These are phyloP conservation scores for Leptographium galeiforme DNA, from an alignment of 2,329 filamentous ascomycete genomes.

Conservation along the genomic window DNA sequence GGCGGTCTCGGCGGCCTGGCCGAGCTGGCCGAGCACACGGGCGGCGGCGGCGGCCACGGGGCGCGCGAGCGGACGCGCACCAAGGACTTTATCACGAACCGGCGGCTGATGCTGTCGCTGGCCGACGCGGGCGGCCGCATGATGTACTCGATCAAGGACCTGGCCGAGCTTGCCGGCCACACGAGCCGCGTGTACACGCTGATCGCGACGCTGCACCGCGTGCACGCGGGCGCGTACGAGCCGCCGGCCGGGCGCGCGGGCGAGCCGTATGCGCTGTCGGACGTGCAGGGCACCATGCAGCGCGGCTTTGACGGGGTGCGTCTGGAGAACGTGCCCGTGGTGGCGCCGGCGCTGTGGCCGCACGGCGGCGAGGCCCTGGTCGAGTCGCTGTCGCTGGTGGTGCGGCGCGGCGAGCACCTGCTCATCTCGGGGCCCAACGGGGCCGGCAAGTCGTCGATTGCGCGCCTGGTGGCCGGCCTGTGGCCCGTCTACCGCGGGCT, in stretches of 20 bases:
- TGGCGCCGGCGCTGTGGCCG: constrained; percentile 78
- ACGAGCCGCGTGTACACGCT: constrained; percentile 92
- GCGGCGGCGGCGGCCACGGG: constrained; percentile 18
- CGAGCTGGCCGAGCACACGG: constrained; percentile 33
- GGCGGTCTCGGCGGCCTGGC: constrained; percentile 65
- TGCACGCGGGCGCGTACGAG: constrained; percentile 81
- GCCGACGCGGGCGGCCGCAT: constrained; percentile 92
- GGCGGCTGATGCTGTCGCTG: constrained; percentile 91
- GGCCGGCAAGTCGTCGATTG: constrained; percentile 80
- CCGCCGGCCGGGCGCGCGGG: constrained; percentile 47
- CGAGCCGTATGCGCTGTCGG: constrained; percentile 78
- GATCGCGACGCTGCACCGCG: constrained; percentile 85
- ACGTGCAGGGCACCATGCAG: constrained; percentile 87
- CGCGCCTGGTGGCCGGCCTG: constrained; percentile 76
- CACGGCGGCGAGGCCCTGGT: constrained; percentile 84
- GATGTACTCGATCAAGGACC: constrained; percentile 99
- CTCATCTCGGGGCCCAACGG: constrained; percentile 92
- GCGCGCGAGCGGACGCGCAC: constrained; percentile 71
- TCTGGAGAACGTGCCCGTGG: constrained; percentile 83
- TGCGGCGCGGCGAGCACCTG: constrained; percentile 82
- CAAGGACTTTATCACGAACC: constrained; percentile 99
- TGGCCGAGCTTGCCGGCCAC: constrained; percentile 89
- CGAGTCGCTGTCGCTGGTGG: constrained; percentile 76
- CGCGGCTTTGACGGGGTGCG: constrained; percentile 91
- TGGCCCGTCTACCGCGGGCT: constrained; percentile 95